phyloP scores from a whole-genome alignment of 441 rosid species.

The Populus hybrid region DNA sequence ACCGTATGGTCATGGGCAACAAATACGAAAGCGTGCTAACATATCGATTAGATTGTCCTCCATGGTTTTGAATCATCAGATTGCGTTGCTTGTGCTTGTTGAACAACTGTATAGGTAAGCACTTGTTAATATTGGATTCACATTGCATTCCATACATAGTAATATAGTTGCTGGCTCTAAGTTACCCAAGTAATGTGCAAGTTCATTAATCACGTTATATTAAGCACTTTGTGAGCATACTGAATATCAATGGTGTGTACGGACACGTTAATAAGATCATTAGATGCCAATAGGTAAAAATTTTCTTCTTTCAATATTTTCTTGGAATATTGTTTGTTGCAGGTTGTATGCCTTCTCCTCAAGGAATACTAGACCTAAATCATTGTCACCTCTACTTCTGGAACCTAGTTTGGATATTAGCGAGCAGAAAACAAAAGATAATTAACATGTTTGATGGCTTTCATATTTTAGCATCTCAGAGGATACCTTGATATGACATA shows the following conservation, averaged over 20 bases:
- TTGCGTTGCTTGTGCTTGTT: conserved; percentile 74
- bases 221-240: no score
- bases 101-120: conserved; percentile 86
- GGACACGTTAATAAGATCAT: neutral
- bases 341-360: neutral
- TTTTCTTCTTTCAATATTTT: no score
- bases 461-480: neutral
- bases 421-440: no score
- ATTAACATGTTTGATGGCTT: neutral
- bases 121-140: neutral
- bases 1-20: conserved; percentile 85
- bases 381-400: neutral
- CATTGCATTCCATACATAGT: neutral
- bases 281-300: neutral
- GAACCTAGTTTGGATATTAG: no score
- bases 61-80: conserved; percentile 87
- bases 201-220: no score
- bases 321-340: neutral
- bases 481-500: no score
- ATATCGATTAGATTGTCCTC: conserved; percentile 71
- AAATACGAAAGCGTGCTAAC: conserved; percentile 61
- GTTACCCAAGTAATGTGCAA: no score
- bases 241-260: neutral
- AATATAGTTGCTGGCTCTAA: no score
- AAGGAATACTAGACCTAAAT: neutral